phyloP scores from a whole-genome alignment of 176 grass and related monocot genomes.

The Oryza brachyantha region DNA sequence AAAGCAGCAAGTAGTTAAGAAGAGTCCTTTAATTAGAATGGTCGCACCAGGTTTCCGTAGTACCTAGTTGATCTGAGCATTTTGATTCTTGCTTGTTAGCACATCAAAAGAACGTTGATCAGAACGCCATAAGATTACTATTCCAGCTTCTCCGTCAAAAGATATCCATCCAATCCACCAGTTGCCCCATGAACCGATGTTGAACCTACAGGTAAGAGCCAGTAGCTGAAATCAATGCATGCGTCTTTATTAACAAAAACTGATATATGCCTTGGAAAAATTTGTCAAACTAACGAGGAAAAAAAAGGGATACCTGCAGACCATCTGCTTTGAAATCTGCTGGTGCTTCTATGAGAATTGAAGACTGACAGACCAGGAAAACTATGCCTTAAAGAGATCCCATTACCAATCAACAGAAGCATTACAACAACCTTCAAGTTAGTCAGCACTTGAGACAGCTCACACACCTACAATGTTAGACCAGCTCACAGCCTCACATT shows the following conservation, averaged over 20 bases:
- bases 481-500: no score
- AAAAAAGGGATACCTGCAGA: neutral
- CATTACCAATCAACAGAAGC: neutral
- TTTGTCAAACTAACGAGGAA: neutral
- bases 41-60: neutral
- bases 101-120: no score
- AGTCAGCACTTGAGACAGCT: no score
- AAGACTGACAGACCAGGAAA: neutral
- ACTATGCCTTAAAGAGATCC: neutral
- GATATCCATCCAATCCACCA: neutral
- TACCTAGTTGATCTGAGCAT: neutral
- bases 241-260: neutral
- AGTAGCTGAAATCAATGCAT: neutral
- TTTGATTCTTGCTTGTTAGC: neutral
- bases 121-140: neutral
- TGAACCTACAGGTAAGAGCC: neutral
- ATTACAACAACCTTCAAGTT: neutral
- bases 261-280: neutral
- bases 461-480: no score
- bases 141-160: neutral
- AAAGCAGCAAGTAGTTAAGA: neutral
- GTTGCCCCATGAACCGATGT: neutral
- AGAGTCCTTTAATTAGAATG: neutral
- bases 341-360: neutral
- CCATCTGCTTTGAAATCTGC: neutral